Evolutionary conservation across 805 yeast genomes (phyloP), one percentile per base, ranked within the genome.

Genomic region (Nakazawaea holstii): DNA sequence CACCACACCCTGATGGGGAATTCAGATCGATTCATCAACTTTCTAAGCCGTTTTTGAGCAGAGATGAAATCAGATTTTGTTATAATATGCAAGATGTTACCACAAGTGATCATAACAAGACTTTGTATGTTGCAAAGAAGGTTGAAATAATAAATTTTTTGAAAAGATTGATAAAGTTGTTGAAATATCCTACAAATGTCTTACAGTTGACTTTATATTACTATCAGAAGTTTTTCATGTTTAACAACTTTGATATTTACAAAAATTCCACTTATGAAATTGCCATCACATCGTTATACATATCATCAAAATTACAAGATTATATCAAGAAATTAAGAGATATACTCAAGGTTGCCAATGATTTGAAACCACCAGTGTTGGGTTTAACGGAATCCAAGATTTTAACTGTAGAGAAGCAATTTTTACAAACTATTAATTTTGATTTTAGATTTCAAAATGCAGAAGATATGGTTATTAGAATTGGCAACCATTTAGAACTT

Each of bases 291-390:
- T 76, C 89, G 46, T 60, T 90, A 7, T 76, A 86, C 49, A 67
- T 87, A 13, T 85, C 96, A 2, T 69, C 83, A 38, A 88, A 90
- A 61, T 80, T 82, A 53, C 95, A 87, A 58, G 97, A 90, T 58
- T 87, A 90, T 37, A 82, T 89, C 37, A 89, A 88, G 60, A 85
- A 85, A 55, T 61, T 84, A 13, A 71, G 79, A 45, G 87, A 85
- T 39, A 72, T 89, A 10, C 74, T 83, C 39, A 61, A 65, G 3
- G 78, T 73, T 13, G 76, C 76, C 31, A 69, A 73, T 57, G 68
- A 60, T 55, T 53, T 64, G 70, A 54, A 53, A 24, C 28, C 55
- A 17, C 39, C 55, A 7, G 38, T 30, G 7, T 92, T 32, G 85
- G 24, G 69, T 66, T 27, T 82, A 80, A 54, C 72, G 83, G 47